These are phyloP conservation scores for Rubroboletus pulcherrimus DNA, from an alignment of 768 basidiomycete species.

Conservation along the genomic window DNA sequence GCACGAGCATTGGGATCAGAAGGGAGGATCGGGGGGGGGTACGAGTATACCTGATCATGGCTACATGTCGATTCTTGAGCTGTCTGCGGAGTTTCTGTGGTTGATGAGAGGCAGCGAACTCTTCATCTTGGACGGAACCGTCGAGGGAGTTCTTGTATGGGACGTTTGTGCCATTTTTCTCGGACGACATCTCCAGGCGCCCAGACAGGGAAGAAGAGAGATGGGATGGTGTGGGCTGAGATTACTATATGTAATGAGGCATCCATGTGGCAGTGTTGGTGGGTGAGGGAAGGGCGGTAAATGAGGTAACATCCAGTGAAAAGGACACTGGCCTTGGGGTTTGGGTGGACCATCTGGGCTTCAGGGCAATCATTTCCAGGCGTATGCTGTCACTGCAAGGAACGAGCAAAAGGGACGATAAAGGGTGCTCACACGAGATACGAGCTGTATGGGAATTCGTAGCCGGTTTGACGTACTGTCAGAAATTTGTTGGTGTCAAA, in stretches of 20 bases:
- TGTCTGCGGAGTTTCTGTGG: constrained; percentile 46
- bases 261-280: background rate
- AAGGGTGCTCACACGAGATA: background rate
- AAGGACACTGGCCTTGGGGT: background rate
- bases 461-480: no score
- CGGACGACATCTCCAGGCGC: constrained; percentile 10
- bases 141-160: constrained; percentile 8
- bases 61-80: constrained; percentile 74
- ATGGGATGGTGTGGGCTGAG: background rate
- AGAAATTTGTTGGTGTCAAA: no score
- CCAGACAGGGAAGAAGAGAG: no score
- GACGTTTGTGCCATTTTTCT: constrained; percentile 17
- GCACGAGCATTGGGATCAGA: constrained; percentile 1
- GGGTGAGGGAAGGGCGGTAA: background rate
- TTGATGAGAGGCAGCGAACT: constrained; percentile 1
- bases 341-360: background rate
- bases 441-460: background rate
- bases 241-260: background rate
- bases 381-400: background rate
- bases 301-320: background rate
- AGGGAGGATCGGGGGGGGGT: background rate
- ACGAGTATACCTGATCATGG: constrained; percentile 65
- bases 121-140: constrained; percentile 22
- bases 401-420: background rate
- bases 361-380: background rate